These are phyloP conservation scores for Cucurbita argyrosperma DNA, from an alignment of 306 rosid species.

Conservation along the genomic window DNA sequence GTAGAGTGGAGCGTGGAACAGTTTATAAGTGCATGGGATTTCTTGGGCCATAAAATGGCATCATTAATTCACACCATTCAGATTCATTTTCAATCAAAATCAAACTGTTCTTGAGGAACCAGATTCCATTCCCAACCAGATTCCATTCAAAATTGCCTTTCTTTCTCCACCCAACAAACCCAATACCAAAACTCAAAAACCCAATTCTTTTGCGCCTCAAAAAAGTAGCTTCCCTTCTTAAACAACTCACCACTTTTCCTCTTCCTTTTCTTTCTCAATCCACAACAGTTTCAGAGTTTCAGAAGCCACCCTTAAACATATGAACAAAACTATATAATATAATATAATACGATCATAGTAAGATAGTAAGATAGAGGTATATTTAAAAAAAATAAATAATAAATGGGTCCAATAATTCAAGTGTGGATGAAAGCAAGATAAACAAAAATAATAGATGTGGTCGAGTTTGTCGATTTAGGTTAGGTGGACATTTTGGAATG, in stretches of 20 bases:
- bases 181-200: not conserved
- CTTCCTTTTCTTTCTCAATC: not conserved
- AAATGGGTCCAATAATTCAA: not conserved
- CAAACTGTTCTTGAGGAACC: slow-evolving; percentile 15
- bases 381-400: not conserved
- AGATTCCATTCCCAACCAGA: not conserved
- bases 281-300: not conserved
- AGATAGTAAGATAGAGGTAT: not conserved
- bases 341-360: not conserved
- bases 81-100: slow-evolving; percentile 16
- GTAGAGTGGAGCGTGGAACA: too few species aligned
- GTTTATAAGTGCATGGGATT: not conserved
- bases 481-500: slow-evolving; percentile 6
- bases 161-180: not conserved
- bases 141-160: not conserved
- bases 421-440: not conserved
- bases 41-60: not conserved
- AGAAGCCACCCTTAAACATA: not conserved
- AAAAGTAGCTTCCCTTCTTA: not conserved
- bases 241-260: not conserved
- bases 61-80: slow-evolving; percentile 6
- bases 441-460: not conserved
- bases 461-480: not conserved
- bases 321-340: not conserved
- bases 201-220: not conserved